phyloP scores from a whole-genome alignment of 2,329 filamentous ascomycete genomes.

The Colletotrichum horii region DNA sequence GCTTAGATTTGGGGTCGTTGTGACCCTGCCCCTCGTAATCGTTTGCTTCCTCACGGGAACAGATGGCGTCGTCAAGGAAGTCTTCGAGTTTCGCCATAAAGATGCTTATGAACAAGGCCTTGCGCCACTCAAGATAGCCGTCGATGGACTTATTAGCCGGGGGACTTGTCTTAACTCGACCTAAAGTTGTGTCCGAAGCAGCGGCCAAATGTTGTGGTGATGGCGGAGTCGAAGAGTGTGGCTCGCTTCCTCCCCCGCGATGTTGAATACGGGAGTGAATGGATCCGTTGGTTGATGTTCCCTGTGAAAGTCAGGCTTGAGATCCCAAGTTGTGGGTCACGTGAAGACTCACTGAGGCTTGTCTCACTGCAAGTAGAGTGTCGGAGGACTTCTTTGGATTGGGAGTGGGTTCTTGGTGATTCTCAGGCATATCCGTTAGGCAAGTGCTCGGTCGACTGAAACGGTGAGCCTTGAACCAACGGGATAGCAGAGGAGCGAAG shows the following conservation, averaged over 20 bases:
- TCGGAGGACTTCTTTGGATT: not conserved
- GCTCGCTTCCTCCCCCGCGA: not conserved
- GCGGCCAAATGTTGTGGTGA: not conserved
- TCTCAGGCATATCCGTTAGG: slow-evolving; percentile 10
- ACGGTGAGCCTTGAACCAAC: not conserved
- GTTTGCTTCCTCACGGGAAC: not conserved
- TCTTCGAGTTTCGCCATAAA: slow-evolving; percentile 16
- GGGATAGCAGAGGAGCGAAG: not conserved
- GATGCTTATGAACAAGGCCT: not conserved
- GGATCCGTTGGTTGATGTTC: not conserved
- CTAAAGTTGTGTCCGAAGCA: not conserved
- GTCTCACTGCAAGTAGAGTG: slow-evolving; percentile 17
- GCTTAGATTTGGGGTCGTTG: not conserved
- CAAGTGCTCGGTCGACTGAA: not conserved
- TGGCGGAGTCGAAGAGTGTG: not conserved
- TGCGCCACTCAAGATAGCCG: not conserved
- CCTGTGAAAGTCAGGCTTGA: not conserved
- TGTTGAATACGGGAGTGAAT: not conserved
- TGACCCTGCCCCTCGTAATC: not conserved
- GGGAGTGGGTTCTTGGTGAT: not conserved
- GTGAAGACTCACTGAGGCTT: not conserved
- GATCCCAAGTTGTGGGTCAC: rapidly evolving
- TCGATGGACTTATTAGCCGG: not conserved
- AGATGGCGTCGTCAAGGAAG: slow-evolving; percentile 3
- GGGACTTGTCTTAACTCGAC: not conserved